Evolutionary conservation across 2,329 filamentous ascomycete species (phyloP), one percentile per base, ranked within the genome.

Genomic region (Xylaria sp.): DNA sequence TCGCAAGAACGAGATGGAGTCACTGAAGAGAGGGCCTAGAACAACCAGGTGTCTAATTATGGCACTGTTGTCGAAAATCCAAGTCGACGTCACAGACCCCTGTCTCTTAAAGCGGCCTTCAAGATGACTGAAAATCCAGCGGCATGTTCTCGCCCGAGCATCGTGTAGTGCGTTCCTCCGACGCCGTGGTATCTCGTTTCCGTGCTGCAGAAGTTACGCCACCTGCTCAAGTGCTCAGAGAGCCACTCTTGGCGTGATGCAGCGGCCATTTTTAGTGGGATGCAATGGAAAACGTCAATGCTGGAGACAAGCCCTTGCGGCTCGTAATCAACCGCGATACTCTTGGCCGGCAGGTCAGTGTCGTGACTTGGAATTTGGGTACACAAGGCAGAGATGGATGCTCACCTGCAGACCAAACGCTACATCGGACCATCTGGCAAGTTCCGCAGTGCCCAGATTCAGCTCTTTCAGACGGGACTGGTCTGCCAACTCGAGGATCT

Each of bases 221-320:
- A 83, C 19, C 70, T 70, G 17, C 61, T 70, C 30, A 83, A 67
- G 21, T 78, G 75, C 14, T 72, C 71, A 6, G 68, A 56, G 19
- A 78, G 39, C 78, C 78, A 81, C 39, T 79, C 76, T 32, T 78
- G 67, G 19, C 71, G 70, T 27, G 72, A 72, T n/a, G 66, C 71
- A 1, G 77, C 77, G 3, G 74, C 77, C 1, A 68, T 69, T 45
- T 69, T 75, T 1, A 80, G 71, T 11, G 82, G 82, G 3, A 73
- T 69, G 1, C 78, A 79, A 39, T 79, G 77, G 65, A 85, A 84
- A 0, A 84, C 75, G 71, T 85, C 83, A 54, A 85, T 79, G 1
- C 39, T 14, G 0, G 65, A 61, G 0, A 84, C 78, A 0, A 30
- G 64, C 0, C 82, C 82, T 0, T 19, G n/a, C 1, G 83, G 83